A percentile compares a stretch with the other conserved stretches of the same genome.
Evolutionary conservation across 2,329 filamentous ascomycete genomes (phyloP).

Genomic region (Nakataea oryzae): DNA sequence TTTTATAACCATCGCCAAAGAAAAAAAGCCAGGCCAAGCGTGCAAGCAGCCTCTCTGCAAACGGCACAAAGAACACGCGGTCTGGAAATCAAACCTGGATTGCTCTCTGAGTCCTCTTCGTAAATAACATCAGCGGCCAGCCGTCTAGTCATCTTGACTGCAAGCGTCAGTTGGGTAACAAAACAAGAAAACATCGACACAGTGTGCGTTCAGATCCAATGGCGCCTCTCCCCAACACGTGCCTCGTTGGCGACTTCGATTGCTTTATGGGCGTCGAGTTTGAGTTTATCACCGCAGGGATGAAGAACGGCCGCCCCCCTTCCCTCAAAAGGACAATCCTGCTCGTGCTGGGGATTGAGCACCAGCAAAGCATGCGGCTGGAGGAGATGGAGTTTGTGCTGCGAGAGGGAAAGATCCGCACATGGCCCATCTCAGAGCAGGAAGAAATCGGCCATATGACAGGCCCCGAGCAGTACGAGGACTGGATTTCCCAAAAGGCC

Average conservation of each 20-base stretch:
- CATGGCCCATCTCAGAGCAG: too few species aligned
- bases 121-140: too few species aligned
- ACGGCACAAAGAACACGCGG: neutral
- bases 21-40: neutral
- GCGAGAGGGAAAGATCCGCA: neutral
- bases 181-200: too few species aligned
- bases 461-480: too few species aligned
- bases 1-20: too few species aligned
- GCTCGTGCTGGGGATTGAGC: too few species aligned
- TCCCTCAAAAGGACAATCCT: neutral
- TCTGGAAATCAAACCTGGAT: neutral
- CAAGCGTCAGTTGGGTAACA: too few species aligned
- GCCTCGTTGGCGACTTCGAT: neutral
- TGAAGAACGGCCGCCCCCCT: neutral
- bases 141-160: neutral
- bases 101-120: neutral
- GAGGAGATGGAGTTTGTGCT: neutral
- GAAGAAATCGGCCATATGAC: too few species aligned
- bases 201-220: neutral
- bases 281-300: neutral
- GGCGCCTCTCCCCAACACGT: neutral
- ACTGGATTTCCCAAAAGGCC: too few species aligned
- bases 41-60: neutral
- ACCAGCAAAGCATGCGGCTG: neutral
- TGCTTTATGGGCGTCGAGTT: slow-evolving; percentile 1